phyloP scores from a whole-genome alignment of 495 filamentous ascomycete genomes.

The Hypoxylon intermedium region DNA sequence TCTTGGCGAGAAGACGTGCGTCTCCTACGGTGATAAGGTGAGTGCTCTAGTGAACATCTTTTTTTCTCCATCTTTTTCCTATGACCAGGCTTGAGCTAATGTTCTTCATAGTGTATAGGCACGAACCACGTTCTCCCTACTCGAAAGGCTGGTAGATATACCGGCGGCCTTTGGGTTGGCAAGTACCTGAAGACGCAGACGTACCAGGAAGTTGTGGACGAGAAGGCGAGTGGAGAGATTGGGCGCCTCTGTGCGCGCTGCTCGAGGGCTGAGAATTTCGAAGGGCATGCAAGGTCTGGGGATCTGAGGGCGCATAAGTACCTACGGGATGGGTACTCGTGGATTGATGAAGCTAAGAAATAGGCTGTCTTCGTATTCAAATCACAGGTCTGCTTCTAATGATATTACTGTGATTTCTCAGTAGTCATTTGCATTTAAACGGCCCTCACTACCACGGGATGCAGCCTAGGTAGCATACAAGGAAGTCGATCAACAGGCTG shows the following conservation, averaged over 20 bases:
- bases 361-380: slow-evolving; percentile 6
- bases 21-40: slow-evolving; percentile 61
- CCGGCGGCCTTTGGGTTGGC: slow-evolving; percentile 61
- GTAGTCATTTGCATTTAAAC: too few species aligned
- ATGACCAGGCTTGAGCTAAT: background rate
- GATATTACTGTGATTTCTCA: too few species aligned
- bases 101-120: slow-evolving; percentile 50
- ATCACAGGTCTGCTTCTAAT: too few species aligned
- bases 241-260: slow-evolving; percentile 59
- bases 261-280: slow-evolving; percentile 61
- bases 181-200: slow-evolving; percentile 61
- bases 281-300: slow-evolving; percentile 60
- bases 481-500: background rate
- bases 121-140: slow-evolving; percentile 64
- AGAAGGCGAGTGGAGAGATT: slow-evolving; percentile 56
- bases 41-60: background rate
- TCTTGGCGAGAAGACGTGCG: slow-evolving; percentile 61
- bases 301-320: slow-evolving; percentile 55
- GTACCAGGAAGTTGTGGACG: slow-evolving; percentile 58
- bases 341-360: slow-evolving; percentile 47
- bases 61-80: background rate
- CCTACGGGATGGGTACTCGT: slow-evolving; percentile 51
- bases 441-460: background rate
- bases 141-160: slow-evolving; percentile 55
- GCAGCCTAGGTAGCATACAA: background rate